These are phyloP conservation scores for Termitomyces sp. DNA, from an alignment of 768 basidiomycete genomes.

Conservation along the genomic window DNA sequence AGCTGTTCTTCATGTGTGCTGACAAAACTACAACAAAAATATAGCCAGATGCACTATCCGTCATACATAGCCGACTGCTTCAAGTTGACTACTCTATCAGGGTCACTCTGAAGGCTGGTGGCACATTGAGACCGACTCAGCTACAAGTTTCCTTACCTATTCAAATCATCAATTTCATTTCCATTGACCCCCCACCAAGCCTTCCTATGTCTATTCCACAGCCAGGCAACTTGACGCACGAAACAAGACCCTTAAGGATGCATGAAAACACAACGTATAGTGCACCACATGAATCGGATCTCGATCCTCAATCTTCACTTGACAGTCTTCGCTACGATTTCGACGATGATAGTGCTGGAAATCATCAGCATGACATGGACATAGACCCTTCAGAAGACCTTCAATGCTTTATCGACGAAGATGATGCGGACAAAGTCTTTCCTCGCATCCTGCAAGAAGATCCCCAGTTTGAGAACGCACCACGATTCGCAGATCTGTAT, in stretches of 20 bases:
- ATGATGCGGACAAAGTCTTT: constrained; percentile 28
- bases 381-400: background rate
- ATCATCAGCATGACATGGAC: background rate
- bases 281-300: background rate
- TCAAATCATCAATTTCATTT: background rate
- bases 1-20: constrained; percentile 21
- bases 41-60: constrained; percentile 65
- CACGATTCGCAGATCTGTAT: constrained; percentile 35
- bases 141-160: background rate
- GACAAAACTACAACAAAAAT: background rate
- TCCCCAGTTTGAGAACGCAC: constrained; percentile 20
- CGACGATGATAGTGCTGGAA: background rate
- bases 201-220: background rate
- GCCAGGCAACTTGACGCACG: background rate
- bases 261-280: background rate
- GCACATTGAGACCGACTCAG: constrained; percentile 36
- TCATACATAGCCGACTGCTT: constrained; percentile 61
- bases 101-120: constrained; percentile 58
- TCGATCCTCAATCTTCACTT: background rate
- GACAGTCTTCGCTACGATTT: background rate
- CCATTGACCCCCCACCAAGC: background rate
- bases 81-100: constrained; percentile 74
- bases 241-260: background rate
- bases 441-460: constrained; percentile 26
- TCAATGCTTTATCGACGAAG: background rate